phyloP scores from a whole-genome alignment of 106 monocot genomes.

The Dioscorea alata region DNA sequence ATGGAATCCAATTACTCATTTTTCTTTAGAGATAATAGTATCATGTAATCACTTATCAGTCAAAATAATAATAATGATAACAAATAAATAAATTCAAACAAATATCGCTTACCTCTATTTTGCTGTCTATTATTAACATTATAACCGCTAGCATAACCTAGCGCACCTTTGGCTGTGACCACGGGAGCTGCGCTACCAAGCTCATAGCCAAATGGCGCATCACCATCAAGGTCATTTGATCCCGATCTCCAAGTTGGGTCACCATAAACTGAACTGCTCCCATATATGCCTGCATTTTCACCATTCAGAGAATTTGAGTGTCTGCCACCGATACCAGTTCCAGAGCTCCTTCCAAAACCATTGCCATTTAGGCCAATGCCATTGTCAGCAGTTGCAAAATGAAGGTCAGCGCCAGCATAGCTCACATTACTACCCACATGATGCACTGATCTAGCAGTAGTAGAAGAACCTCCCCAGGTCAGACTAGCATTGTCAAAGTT shows the following conservation, averaged over 20 bases:
- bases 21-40: too few relatives aligned
- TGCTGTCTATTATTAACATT: constrained; percentile 30
- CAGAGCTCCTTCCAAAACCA: constrained; percentile 21
- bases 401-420: too few relatives aligned
- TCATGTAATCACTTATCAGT: too few relatives aligned
- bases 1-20: too few relatives aligned
- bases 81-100: too few relatives aligned
- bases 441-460: constrained; percentile 10
- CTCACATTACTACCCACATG: not conserved
- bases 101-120: constrained; percentile 20
- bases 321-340: constrained; percentile 5
- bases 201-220: constrained; percentile 34
- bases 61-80: too few relatives aligned
- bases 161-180: constrained; percentile 12
- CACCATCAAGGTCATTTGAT: constrained; percentile 21
- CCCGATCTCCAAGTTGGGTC: constrained; percentile 28
- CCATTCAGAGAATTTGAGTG: constrained; percentile 5
- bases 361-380: constrained; percentile 15
- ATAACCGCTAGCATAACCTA: constrained; percentile 28
- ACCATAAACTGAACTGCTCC: constrained; percentile 21
- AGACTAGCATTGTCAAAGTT: constrained; percentile 15
- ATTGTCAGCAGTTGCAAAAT: constrained; percentile 6
- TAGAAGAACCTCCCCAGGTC: constrained; percentile 25
- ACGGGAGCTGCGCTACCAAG: constrained; percentile 22
- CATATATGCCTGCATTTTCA: constrained; percentile 17